Base-by-base conservation (phyloP, 148 eudicot species). In the Fagopyrum esculentum region DNA sequence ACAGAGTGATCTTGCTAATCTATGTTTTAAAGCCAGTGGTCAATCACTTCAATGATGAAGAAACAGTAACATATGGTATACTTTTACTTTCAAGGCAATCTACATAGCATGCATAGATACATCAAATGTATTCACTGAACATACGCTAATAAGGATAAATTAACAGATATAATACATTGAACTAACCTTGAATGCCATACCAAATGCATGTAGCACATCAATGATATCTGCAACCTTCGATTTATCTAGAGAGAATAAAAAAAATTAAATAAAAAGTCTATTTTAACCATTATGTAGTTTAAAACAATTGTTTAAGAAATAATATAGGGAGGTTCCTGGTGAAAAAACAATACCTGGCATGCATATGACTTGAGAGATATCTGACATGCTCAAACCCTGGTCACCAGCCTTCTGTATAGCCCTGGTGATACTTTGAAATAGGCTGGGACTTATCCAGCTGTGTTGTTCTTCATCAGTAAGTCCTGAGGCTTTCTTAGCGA, bases 391-490 rank as follows among this genome's bases (percentile, higher is more conserved):
- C 85, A 95, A 77, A 56, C 97, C 97, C 83, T 95, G 93, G 81
- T 95, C 98, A 80, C 97, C 97, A 78, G 97, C 86, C 75, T 90
- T 87, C 78, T 89, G 93, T 77, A 92, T 85, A 61, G 82, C 89
- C 45, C 75, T 82, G 81, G 84, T 83, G 30, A 83, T 80, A 77
- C 80, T 83, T 80, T 75, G 85, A 70, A 95, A 82, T 45, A 90
- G 78, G 69, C 87, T 84, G 11, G 96, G 86, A 76, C 72, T 22
- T 61, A 89, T 72, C 73, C 61, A 70, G 61, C 61, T 61, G 63
- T 52, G 73, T 55, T 64, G 45, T 73, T 73, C 82, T 79, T 81
- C 72, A 73, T 74, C 74, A 78, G 75, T 76, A 72, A 77, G 73
- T 69, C 80, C 76, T 57, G 81, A 76, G 13, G 74, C 73, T 72